Conservation (phyloP, 345 rosid species). For the Euphorbia peplus region DNA sequence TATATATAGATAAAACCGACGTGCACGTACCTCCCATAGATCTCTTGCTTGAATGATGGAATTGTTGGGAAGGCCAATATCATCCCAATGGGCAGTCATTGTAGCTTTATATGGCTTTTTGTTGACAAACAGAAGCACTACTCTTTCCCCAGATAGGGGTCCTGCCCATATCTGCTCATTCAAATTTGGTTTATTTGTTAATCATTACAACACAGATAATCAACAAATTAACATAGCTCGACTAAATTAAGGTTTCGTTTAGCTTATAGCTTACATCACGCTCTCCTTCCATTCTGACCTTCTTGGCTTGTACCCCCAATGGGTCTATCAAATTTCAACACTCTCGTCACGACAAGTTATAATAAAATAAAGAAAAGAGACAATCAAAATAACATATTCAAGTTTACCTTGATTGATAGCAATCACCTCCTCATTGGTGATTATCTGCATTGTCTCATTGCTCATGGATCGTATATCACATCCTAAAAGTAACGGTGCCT, state of each 20-base stretch:
- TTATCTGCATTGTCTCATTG: conserved; percentile 27
- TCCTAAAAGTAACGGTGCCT: conserved; percentile 59
- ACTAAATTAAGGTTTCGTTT: neutral
- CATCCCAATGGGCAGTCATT: conserved; percentile 30
- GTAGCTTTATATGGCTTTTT: conserved; percentile 11
- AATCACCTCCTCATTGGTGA: conserved; percentile 50
- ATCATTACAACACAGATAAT: too few species aligned
- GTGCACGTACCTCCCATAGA: conserved; percentile 66
- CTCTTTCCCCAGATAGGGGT: conserved; percentile 17
- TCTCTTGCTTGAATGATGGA: conserved; percentile 49
- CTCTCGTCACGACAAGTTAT: neutral
- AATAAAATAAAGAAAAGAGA: too few species aligned
- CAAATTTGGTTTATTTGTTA: too few species aligned
- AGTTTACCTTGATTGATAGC: conserved; percentile 58
- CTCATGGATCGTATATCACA: conserved; percentile 44
- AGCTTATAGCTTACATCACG: conserved; percentile 27
- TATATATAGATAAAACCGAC: too few species aligned
- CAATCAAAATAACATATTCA: too few species aligned
- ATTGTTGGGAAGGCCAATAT: conserved; percentile 43
- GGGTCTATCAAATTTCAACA: conserved; percentile 20
- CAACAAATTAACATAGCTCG: too few species aligned
- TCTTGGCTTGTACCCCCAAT: conserved; percentile 42
- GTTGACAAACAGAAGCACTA: conserved; percentile 12
- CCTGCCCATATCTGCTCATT: conserved; percentile 26
- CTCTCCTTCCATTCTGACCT: conserved; percentile 42